Conservation (phyloP, 2,329 filamentous ascomycete species). For the Grosmannia clavigera region DNA sequence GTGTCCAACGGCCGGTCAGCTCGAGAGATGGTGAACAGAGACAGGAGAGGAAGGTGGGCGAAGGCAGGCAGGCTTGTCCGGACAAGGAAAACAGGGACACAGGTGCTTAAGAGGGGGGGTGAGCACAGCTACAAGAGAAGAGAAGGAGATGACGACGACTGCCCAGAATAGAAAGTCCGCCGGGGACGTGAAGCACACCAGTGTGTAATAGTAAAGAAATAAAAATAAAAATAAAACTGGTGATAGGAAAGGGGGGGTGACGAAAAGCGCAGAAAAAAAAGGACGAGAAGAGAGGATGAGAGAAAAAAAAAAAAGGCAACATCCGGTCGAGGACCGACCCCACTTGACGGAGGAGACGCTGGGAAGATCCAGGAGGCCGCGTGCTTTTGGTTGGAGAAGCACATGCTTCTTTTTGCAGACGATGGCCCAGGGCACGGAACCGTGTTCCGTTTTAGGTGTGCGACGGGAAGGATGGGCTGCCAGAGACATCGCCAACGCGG, state of each 20-base stretch:
- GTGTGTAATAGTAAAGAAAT: no score
- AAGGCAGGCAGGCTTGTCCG: not conserved
- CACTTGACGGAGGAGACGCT: not conserved
- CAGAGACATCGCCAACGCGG: not conserved
- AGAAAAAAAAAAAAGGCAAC: not conserved
- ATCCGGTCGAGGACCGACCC: not conserved
- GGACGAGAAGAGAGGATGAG: not conserved
- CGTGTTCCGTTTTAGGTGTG: not conserved
- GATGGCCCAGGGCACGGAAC: not conserved
- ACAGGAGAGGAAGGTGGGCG: not conserved
- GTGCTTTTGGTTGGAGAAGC: no score
- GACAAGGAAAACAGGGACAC: not conserved
- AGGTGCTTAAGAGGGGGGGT: not conserved
- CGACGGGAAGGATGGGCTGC: not conserved
- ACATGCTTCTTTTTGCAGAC: not conserved
- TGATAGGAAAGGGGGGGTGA: constrained; percentile 1
- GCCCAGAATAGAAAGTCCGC: not conserved
- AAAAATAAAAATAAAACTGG: not conserved
- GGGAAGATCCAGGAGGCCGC: not conserved
- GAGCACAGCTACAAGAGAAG: not conserved
- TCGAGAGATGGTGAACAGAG: not conserved
- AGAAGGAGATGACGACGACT: not conserved
- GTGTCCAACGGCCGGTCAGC: not conserved
- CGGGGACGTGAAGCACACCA: no score
- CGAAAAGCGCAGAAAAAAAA: constrained; percentile 1